phyloP scores from a whole-genome alignment of 768 basidiomycete genomes.

The Gloeophyllum trabeum region DNA sequence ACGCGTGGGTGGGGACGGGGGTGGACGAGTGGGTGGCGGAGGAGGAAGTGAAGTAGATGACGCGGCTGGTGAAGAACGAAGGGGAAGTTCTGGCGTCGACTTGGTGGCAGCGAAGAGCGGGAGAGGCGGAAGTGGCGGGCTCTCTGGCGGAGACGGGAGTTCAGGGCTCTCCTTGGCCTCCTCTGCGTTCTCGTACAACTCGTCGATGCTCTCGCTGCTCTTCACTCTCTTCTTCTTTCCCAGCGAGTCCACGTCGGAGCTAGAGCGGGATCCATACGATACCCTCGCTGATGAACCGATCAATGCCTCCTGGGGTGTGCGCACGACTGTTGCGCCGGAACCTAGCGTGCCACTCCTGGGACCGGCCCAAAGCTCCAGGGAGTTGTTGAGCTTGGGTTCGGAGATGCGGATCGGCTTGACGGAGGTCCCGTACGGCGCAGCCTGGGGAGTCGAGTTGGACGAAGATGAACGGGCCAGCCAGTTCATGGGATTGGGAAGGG shows the following conservation, averaged over 20 bases:
- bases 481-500: conserved; percentile 27
- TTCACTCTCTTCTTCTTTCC: background rate
- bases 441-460: conserved; percentile 14
- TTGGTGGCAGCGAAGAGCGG: conserved; percentile 13
- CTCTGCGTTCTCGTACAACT: conserved; percentile 6
- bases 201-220: conserved; percentile 1
- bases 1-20: conserved; percentile 9
- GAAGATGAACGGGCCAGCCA: conserved; percentile 30
- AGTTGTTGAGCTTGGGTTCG: conserved; percentile 27
- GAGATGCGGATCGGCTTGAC: conserved; percentile 32
- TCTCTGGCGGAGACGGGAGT: conserved; percentile 11
- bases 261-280: background rate
- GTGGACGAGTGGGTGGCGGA: conserved; percentile 13
- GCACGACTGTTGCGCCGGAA: conserved; percentile 64
- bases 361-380: conserved; percentile 17
- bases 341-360: conserved; percentile 43
- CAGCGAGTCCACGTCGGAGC: background rate
- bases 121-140: conserved; percentile 15
- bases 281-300: conserved; percentile 15
- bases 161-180: conserved; percentile 6
- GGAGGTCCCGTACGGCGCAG: conserved; percentile 17
- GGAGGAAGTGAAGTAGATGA: background rate
- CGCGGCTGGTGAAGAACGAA: conserved; percentile 10
- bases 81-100: conserved; percentile 12
- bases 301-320: conserved; percentile 74